A percentile compares a stretch with the other conserved stretches of the same genome.
Conservation (phyloP, 2,329 filamentous ascomycete genomes). For the Fusarium bulbicola region DNA sequence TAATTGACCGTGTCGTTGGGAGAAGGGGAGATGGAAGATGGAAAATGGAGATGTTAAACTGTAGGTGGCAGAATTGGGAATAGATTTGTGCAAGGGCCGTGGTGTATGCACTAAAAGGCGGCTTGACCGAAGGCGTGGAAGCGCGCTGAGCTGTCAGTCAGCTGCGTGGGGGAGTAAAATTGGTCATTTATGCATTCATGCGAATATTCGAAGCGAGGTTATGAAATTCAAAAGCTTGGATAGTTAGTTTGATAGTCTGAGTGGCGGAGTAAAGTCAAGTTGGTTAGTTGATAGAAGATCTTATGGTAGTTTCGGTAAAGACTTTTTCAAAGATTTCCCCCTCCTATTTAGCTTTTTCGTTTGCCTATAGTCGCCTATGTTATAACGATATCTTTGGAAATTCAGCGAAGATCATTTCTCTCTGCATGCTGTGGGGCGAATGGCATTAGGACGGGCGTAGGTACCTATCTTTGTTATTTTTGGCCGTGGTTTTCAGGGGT, state of each 20-base stretch:
- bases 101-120: constrained; percentile 18
- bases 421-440: constrained; percentile 2
- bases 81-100: constrained; percentile 25
- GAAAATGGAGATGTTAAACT: constrained; percentile 5
- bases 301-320: not conserved
- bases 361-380: not conserved
- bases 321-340: not conserved
- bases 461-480: constrained; percentile 6
- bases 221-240: constrained; percentile 13
- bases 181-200: constrained; percentile 45
- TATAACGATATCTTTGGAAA: not conserved
- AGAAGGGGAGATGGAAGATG: constrained; percentile 6
- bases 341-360: not conserved
- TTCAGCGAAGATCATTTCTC: constrained; percentile 9
- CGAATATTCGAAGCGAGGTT: constrained; percentile 26
- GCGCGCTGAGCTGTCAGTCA: constrained; percentile 39
- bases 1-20: constrained; percentile 29
- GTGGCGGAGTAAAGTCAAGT: not conserved
- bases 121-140: constrained; percentile 45
- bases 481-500: constrained; percentile 23
- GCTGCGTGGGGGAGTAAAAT: constrained; percentile 43
- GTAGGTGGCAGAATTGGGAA: constrained; percentile 17
- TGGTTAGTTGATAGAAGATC: not conserved
- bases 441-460: constrained; percentile 17
- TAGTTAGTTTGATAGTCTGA: not conserved